These are phyloP conservation scores for Meripilus lineatus DNA, from an alignment of 1,284 basidiomycete species.

Conservation along the genomic window DNA sequence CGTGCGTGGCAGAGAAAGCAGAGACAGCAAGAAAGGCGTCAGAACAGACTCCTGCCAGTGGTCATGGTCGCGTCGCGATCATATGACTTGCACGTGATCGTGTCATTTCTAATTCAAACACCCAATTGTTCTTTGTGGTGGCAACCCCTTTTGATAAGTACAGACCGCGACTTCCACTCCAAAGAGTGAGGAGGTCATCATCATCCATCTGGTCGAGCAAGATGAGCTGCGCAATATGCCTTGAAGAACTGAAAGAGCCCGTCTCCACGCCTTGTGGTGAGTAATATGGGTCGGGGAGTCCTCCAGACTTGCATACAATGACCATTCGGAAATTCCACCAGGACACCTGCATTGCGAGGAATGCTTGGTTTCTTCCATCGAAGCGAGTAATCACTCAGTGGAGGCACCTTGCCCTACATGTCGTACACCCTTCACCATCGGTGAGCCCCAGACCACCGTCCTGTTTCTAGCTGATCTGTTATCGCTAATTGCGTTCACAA, in stretches of 20 bases:
- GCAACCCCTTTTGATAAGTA: too few relatives aligned
- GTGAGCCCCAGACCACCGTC: too few relatives aligned
- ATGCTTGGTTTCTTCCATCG: conserved; percentile 47
- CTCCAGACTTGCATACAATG: conserved; percentile 1
- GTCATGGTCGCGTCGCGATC: too few relatives aligned
- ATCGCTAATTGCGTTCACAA: conserved; percentile 10
- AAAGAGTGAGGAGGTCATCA: too few relatives aligned
- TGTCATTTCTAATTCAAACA: neutral
- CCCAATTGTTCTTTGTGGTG: neutral
- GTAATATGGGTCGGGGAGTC: conserved; percentile 15
- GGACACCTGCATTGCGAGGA: conserved; percentile 60
- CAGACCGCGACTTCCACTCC: too few relatives aligned
- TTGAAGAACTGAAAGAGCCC: conserved; percentile 45
- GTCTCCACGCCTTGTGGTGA: conserved; percentile 60
- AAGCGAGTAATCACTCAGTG: conserved; percentile 35
- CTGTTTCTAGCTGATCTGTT: conserved; percentile 9
- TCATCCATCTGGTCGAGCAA: too few relatives aligned
- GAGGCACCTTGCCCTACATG: conserved; percentile 54
- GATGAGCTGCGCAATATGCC: conserved; percentile 55
- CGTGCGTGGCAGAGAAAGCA: too few relatives aligned
- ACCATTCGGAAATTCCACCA: conserved; percentile 18
- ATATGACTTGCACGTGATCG: too few relatives aligned
- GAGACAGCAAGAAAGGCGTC: too few relatives aligned
- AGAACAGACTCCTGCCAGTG: too few relatives aligned
- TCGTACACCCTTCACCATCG: conserved; percentile 46